Conservation (phyloP, 257 asterid genomes). For the Solanum pinnatisectum region DNA sequence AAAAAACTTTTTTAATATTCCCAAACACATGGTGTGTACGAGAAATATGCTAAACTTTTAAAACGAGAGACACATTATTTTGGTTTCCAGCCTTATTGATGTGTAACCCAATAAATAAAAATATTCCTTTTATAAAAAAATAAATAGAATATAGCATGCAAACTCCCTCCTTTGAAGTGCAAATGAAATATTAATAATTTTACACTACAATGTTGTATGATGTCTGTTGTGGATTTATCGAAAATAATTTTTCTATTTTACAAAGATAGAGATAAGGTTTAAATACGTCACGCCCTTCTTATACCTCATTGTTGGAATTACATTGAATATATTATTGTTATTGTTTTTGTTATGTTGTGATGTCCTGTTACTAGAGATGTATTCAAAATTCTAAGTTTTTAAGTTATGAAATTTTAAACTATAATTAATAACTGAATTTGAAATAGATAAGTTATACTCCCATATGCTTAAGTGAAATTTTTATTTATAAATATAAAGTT, state of each 20-base stretch:
- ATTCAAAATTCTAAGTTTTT: background rate
- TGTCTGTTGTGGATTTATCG: background rate
- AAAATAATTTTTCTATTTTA: background rate
- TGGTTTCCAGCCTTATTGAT: background rate
- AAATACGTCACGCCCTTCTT: background rate
- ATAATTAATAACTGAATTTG: background rate
- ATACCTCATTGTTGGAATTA: background rate
- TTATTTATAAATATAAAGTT: background rate
- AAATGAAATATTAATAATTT: background rate
- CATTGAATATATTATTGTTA: background rate
- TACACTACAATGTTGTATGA: background rate
- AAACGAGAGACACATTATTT: background rate
- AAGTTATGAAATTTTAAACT: background rate
- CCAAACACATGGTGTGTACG: background rate
- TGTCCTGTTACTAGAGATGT: background rate
- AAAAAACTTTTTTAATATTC: background rate
- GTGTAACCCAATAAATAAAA: background rate
- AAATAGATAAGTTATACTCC: background rate
- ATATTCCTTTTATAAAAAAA: no score
- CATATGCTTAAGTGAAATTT: background rate
- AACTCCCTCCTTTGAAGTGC: background rate
- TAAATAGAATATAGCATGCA: background rate
- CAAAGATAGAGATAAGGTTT: background rate
- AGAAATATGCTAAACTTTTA: background rate
- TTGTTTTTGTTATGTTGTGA: background rate